Evolutionary conservation across 768 basidiomycete genomes (phyloP).

Genomic region (Hortiboletus campestris): DNA sequence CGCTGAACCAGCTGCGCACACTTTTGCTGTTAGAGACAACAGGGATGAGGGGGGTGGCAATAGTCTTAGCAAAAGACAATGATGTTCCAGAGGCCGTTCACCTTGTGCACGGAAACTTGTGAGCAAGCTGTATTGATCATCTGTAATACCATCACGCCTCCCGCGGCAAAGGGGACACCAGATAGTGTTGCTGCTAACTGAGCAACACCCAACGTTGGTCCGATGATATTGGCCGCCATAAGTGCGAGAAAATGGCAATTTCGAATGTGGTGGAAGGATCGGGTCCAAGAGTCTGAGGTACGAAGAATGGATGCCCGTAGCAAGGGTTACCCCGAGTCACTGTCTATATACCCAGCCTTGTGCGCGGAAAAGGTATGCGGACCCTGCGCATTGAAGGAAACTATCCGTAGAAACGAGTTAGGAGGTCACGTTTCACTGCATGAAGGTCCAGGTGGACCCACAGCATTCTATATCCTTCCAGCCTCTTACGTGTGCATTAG

Average conservation of each 20-base stretch:
- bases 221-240: constrained; percentile 21
- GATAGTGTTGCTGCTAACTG: constrained; percentile 44
- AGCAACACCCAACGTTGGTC: constrained; percentile 28
- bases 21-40: constrained; percentile 36
- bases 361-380: neutral
- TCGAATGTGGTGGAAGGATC: neutral
- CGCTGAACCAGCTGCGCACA: constrained; percentile 41
- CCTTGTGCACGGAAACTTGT: constrained; percentile 50
- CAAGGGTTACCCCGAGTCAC: neutral
- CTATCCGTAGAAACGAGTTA: neutral
- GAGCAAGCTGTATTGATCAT: constrained; percentile 47
- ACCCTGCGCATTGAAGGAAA: neutral
- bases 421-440: neutral
- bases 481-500: neutral
- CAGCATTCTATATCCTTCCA: constrained; percentile 3
- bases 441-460: constrained; percentile 7
- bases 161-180: constrained; percentile 46
- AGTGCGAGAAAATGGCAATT: neutral
- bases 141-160: constrained; percentile 42
- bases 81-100: constrained; percentile 17
- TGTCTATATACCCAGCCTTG: constrained; percentile 2
- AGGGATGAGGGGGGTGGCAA: neutral
- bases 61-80: neutral
- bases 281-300: neutral
- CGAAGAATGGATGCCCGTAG: neutral